Percentiles rank a stretch among this genome's conserved stretches.
These are phyloP conservation scores for Arthrobotrys pseudoclavata DNA, from an alignment of 2,329 filamentous ascomycete genomes.

Conservation along the genomic window DNA sequence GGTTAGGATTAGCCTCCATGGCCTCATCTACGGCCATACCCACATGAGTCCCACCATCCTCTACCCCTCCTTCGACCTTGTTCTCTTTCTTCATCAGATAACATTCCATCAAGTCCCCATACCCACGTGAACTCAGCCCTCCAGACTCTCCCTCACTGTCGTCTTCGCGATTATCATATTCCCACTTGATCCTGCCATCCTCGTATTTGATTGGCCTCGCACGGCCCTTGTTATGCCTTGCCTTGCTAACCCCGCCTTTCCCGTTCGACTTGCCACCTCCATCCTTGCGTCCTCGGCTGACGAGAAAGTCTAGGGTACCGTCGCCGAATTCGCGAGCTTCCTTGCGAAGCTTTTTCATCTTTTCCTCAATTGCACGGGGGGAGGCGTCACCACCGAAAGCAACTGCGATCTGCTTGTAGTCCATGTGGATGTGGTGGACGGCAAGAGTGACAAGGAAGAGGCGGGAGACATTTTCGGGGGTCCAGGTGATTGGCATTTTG, in stretches of 20 bases:
- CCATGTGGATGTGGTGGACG: slow-evolving; percentile 60
- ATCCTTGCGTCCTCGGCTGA: slow-evolving; percentile 45
- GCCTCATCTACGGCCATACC: not conserved
- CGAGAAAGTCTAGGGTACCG: slow-evolving; percentile 49
- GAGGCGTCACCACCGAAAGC: slow-evolving; percentile 58
- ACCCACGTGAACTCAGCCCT: slow-evolving; percentile 42
- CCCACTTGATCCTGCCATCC: slow-evolving; percentile 53
- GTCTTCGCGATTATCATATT: slow-evolving; percentile 59
- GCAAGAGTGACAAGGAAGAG: slow-evolving; percentile 57
- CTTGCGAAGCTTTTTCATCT: slow-evolving; percentile 60
- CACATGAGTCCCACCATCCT: not conserved
- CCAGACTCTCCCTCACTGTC: slow-evolving; percentile 54
- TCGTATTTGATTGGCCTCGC: slow-evolving; percentile 56
- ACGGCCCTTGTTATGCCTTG: slow-evolving; percentile 44
- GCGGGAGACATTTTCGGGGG: slow-evolving; percentile 59
- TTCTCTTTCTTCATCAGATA: slow-evolving; percentile 58
- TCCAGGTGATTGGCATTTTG: slow-evolving; percentile 60
- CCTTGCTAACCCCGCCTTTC: slow-evolving; percentile 28
- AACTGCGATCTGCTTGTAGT: slow-evolving; percentile 59
- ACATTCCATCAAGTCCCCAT: slow-evolving; percentile 57
- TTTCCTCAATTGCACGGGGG: slow-evolving; percentile 59
- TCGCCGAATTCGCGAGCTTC: slow-evolving; percentile 55
- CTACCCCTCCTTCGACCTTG: slow-evolving; percentile 28
- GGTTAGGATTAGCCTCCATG: slow-evolving; percentile 18
- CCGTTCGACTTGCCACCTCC: slow-evolving; percentile 36